Evolutionary conservation across 306 rosid genomes (phyloP), one percentile per base, ranked within the genome.

Genomic region (Alnus glutinosa): DNA sequence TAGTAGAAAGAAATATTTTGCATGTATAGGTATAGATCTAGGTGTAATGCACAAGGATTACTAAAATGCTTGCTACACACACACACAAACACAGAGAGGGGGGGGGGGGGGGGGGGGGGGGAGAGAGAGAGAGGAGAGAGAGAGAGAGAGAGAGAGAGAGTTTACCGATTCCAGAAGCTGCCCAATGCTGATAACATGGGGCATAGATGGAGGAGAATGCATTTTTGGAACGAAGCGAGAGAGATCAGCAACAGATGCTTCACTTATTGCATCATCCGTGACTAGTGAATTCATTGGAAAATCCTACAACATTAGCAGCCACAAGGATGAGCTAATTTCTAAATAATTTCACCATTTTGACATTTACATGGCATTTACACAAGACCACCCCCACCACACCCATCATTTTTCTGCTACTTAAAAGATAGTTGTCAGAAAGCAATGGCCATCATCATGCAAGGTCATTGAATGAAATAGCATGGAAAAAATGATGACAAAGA

Each of bases 141-240:
- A n/a, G n/a, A 42, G 46, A 6, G 44, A 61, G 57, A 55, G 47
- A 54, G 79, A 48, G 46, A 70, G 42, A 75, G 39, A 77, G 23
- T 34, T 62, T 90, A 96, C 98, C 85, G 99, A 93, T 88, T 96
- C 94, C 80, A 96, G 75, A 79, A 96, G 98, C 84, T 91, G 98
- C 74, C 99, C 96, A 23, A 96, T 88, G 87, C 98, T 89, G 84
- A 96, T 90, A 74, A 95, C 89, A 64, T 78, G 91, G 46, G 97
- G 77, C 28, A 77, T 52, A 4, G 90, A 85, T 73, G 98, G 88
- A 64, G 97, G 82, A 32, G 87, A 57, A 14, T 90, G 90, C 75
- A 87, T 80, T 86, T 81, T 91, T 18, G 98, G 93, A 79, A 90
- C 84, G 83, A 93, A 91, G 54, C 89, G 85, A 76, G 94, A 80